Evolutionary conservation across 208 protist species (phyloP), one percentile per base, ranked within the genome.

Genomic region (Trypanosoma lewisi): DNA sequence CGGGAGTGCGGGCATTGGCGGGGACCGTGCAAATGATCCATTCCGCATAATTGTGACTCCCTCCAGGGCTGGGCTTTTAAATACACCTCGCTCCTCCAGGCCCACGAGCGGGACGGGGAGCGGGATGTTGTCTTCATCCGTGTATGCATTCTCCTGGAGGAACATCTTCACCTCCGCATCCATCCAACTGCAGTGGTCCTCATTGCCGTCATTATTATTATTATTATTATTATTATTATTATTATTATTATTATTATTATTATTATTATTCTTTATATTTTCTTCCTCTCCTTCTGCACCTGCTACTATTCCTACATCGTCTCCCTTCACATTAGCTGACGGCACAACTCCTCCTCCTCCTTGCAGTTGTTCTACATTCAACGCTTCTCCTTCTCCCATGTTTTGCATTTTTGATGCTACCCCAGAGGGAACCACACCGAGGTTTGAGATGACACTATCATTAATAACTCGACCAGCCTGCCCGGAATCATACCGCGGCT

Each of bases 161-260:
- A 47, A 61, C n/a, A 62, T 31, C 34, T 37, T 44, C 30, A 70
- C 65, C 27, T 63, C 65, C 45, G 56, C 48, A 49, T 70, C 65
- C n/a, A 51, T n/a, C 54, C 54, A 70, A 27, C 30, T 42, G 30
- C 54, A 56, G 17, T 37, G 4, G 19, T 34, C 55, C n/a, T 63
- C 45, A 23, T 62, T 36, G 9, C 1, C 30, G 5, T 31, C 45
- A 48, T 48, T 25, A 31, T 56, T 37, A 9, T 23, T 6, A 21
- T 25, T 27, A 27, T 45, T 54, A 14, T 54, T 44, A 25, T 41
- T 30, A 9, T 28, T 9, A 31, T 54, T 54, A 9, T 33, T 37
- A 48, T 47, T 58, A 42, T 19, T 50, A 49, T 60, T 50, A 27
- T 36, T 60, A 49, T 55, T 55, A 55, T 37, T 55, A 34, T 37